phyloP scores from a whole-genome alignment of 2,329 filamentous ascomycete species.

The Hymenoscyphus albidus region DNA sequence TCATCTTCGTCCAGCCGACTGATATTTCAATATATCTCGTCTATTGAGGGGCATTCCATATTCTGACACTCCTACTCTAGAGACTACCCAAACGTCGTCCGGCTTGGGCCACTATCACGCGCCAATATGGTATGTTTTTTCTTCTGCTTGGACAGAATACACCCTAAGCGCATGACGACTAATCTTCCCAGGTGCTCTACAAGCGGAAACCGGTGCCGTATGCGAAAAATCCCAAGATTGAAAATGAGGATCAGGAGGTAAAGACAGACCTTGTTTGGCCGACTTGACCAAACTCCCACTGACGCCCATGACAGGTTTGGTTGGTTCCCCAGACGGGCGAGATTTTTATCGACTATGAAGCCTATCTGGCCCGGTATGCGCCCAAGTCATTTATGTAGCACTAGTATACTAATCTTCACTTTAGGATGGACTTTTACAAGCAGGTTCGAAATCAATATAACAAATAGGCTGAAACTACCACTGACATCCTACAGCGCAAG shows the following conservation, averaged over 20 bases:
- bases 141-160: neutral
- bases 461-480: constrained; percentile 16
- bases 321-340: constrained; percentile 86
- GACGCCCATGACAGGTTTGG: constrained; percentile 67
- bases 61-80: constrained; percentile 27
- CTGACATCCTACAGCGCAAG: constrained; percentile 47
- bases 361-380: constrained; percentile 75
- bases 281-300: constrained; percentile 18
- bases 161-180: neutral
- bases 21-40: neutral
- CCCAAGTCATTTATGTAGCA: constrained; percentile 15
- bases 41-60: constrained; percentile 20
- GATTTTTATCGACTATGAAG: constrained; percentile 83
- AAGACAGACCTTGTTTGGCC: constrained; percentile 31
- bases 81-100: constrained; percentile 17
- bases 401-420: constrained; percentile 31
- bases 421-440: constrained; percentile 87
- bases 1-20: neutral
- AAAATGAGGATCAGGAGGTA: constrained; percentile 83
- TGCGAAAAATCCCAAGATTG: constrained; percentile 64
- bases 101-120: constrained; percentile 17
- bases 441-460: constrained; percentile 55
- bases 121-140: constrained; percentile 29
- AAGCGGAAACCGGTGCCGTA: constrained; percentile 94
- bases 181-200: constrained; percentile 69